phyloP scores from a whole-genome alignment of 345 rosid genomes.

The Eutrema heterophyllum region DNA sequence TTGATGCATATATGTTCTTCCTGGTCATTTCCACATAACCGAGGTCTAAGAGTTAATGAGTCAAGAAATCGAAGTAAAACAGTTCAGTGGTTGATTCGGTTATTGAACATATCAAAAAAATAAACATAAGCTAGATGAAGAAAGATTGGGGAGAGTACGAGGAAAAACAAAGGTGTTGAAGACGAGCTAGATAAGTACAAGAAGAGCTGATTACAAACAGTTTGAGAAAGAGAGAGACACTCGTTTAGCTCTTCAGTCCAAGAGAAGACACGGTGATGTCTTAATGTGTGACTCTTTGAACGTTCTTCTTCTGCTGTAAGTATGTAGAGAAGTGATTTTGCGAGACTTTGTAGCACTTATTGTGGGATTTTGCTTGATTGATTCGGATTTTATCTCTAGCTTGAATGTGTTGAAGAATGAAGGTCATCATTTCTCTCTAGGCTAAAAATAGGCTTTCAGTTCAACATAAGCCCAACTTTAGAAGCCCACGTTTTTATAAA shows the following conservation, averaged over 20 bases:
- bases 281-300: not conserved
- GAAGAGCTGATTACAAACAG: constrained; percentile 90
- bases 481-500: too few species aligned
- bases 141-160: constrained; percentile 97
- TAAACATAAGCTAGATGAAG: constrained; percentile 84
- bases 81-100: constrained; percentile 81
- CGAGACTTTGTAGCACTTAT: not conserved
- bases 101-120: constrained; percentile 86
- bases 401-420: too few species aligned
- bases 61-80: too few species aligned
- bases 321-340: not conserved
- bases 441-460: too few species aligned
- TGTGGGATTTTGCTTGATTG: too few species aligned
- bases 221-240: constrained; percentile 96
- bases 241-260: constrained; percentile 62
- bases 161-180: constrained; percentile 79
- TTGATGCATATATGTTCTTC: too few species aligned
- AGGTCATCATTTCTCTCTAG: too few species aligned
- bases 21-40: too few species aligned
- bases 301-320: not conserved
- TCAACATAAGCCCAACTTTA: too few species aligned
- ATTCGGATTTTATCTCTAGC: too few species aligned
- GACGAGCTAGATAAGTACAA: constrained; percentile 85
- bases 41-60: too few species aligned
- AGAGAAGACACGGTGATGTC: too few species aligned